Base-by-base conservation (phyloP, 1,284 basidiomycete genomes). In the Apiotrichum sp. region DNA sequence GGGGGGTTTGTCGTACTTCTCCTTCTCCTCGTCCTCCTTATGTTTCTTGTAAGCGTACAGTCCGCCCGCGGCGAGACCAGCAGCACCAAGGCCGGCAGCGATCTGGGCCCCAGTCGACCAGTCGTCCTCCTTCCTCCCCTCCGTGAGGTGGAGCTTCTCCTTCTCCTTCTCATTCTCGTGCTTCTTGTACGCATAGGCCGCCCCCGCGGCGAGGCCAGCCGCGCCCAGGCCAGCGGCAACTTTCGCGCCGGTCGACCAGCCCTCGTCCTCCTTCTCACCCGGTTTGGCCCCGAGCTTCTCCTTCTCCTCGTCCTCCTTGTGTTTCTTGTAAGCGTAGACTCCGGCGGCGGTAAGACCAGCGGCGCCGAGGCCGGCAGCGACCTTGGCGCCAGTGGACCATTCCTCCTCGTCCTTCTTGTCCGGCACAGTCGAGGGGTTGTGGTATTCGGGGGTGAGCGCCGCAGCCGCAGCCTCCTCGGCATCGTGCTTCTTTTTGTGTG, bases 211-310 rank as follows among this genome's bases (percentile, higher is more conserved):
- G 10, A 38, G 41, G 4, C 32, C 43, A 1, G 42, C 50, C n/a
- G 51, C 51, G 38, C 31, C 53, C 32, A 45, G 41, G 6, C 39
- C 57, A 7, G 46, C 53, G 22, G 50, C 50, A 6, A 53, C 49
- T 52, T 58, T 51, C 33, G 16, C 9, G 40, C 49, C 49, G 22
- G 53, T 58, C 22, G 52, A 53, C 52, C 56, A 58, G 39, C 52
- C 52, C 22, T 46, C 55, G 36, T 40, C 41, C 29, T 49, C 22
- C 35, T 52, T n/a, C 33, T 58, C 45, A 38, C 50, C 52, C 22
- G 47, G 44, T 16, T 53, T 36, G 47, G 22, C 22, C 22, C 22
- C 22, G 22, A 22, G 22, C 36, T 38, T 38, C 36, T 38, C 36
- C 36, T 38, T 38, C 35, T 52, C 22, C 33, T 58, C 45, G 42